Evolutionary conservation across 2,329 filamentous ascomycete genomes (phyloP), one percentile per base, ranked within the genome.

Genomic region (Curvularia spicifera): DNA sequence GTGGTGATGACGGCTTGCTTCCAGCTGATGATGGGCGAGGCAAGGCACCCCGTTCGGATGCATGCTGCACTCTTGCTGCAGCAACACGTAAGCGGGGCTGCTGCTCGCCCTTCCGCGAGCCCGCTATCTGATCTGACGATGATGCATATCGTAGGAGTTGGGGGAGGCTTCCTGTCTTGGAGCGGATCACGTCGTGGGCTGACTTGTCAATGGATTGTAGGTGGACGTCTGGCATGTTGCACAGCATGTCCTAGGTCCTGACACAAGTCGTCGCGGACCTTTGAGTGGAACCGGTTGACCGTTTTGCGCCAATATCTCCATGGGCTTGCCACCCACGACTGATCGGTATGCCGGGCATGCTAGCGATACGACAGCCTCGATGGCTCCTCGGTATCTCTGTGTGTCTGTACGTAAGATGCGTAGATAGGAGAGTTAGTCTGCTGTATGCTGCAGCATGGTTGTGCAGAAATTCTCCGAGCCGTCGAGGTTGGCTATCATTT

Each of bases 161-260:
- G 0, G 12, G 31, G 31, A 24, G 28, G 31, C 31, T 18, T 40
- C 8, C 31, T 35, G 44, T 6, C 12, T 20, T 6, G 26, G 10
- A 49, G 51, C 5, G 50, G 54, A 37, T 42, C 40, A 53, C 44
- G 44, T 26, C 24, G 13, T 20, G 31, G 43, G 55, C 50, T 44
- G 39, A 52, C 57, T 54, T 43, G 47, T 50, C 54, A 40, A 51
- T 51, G 28, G 24, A 42, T 51, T 53, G 39, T 40, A 18, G 43
- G 43, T 52, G 28, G 46, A 56, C 26, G 40, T 48, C 42, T 40
- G 39, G 35, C 45, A 55, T 45, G 59, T 49, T 57, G 40, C 59
- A 62, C 59, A 50, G 24, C 49, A 58, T 50, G 45, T 54, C 26
- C 10, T 33, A 18, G 24, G 24, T 13, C 22, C 33, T 54, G 33